Conservation (phyloP, 805 yeast species). For the Kluyveromyces wickerhamii region DNA sequence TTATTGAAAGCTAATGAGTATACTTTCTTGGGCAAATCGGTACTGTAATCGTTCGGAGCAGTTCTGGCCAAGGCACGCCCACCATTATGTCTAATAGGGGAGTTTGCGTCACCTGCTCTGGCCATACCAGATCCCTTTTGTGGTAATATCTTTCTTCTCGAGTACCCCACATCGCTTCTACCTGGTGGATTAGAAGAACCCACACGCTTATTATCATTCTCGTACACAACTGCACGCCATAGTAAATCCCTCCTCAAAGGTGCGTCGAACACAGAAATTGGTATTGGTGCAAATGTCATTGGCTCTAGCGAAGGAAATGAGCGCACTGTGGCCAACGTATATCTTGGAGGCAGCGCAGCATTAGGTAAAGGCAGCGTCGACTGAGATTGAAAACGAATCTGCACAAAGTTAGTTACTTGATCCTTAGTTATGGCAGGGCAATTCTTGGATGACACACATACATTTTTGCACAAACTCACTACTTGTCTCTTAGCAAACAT, state of each 20-base stretch:
- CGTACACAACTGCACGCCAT: constrained; percentile 92
- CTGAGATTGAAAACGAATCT: constrained; percentile 12
- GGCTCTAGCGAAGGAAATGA: constrained; percentile 92
- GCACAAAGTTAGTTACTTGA: constrained; percentile 1
- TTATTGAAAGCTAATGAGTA: constrained; percentile 71
- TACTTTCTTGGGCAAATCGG: constrained; percentile 63
- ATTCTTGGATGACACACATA: too few relatives aligned
- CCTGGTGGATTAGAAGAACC: constrained; percentile 85
- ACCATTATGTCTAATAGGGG: constrained; percentile 87
- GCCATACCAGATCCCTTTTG: constrained; percentile 96
- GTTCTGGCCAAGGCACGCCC: constrained; percentile 82
- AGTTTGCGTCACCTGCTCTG: constrained; percentile 91
- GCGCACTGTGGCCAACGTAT: constrained; percentile 69
- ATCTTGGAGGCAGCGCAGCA: constrained; percentile 49
- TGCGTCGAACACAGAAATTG: constrained; percentile 55
- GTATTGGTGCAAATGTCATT: constrained; percentile 63
- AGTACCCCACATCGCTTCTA: constrained; percentile 77
- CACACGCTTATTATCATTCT: constrained; percentile 81
- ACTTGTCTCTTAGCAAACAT: constrained; percentile 2
- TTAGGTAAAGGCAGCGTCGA: constrained; percentile 17
- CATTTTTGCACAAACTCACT: not conserved
- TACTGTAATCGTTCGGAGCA: constrained; percentile 85
- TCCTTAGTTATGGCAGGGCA: too few relatives aligned
- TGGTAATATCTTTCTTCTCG: constrained; percentile 71
- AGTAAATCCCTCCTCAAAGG: constrained; percentile 85